These are phyloP conservation scores for Linanthus parryae DNA, from an alignment of 148 eudicot genomes.

Conservation along the genomic window DNA sequence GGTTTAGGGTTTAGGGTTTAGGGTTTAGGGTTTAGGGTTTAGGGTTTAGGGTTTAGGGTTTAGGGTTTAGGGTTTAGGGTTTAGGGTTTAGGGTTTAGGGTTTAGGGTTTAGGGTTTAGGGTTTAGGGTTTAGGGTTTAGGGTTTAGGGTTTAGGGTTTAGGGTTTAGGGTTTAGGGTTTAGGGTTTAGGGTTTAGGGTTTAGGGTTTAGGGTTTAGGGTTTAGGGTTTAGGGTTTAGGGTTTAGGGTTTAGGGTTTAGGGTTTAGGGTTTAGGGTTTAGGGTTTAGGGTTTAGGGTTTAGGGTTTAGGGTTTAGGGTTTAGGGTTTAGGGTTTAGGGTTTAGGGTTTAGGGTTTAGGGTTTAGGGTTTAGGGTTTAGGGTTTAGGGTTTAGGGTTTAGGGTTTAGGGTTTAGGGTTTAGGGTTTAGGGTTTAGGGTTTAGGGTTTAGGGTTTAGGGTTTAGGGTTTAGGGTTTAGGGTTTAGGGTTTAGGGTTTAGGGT, in stretches of 20 bases:
- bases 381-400: slow-evolving; percentile 8
- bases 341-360: slow-evolving; percentile 4
- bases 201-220: too few relatives aligned
- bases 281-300: not conserved
- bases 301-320: not conserved
- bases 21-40: too few relatives aligned
- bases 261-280: slow-evolving; percentile 6
- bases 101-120: too few relatives aligned
- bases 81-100: too few relatives aligned
- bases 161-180: too few relatives aligned
- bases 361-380: slow-evolving; percentile 6
- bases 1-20: too few relatives aligned
- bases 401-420: slow-evolving; percentile 5
- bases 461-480: slow-evolving; percentile 2
- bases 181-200: too few relatives aligned
- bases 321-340: not conserved
- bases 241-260: slow-evolving; percentile 8
- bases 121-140: too few relatives aligned
- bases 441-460: slow-evolving; percentile 8
- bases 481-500: not conserved
- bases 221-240: too few relatives aligned
- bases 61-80: too few relatives aligned
- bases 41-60: too few relatives aligned
- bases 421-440: slow-evolving; percentile 8
- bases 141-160: too few relatives aligned